Evolutionary conservation across 2,329 filamentous ascomycete genomes (phyloP).

Genomic region (Stachybotrys elegans): DNA sequence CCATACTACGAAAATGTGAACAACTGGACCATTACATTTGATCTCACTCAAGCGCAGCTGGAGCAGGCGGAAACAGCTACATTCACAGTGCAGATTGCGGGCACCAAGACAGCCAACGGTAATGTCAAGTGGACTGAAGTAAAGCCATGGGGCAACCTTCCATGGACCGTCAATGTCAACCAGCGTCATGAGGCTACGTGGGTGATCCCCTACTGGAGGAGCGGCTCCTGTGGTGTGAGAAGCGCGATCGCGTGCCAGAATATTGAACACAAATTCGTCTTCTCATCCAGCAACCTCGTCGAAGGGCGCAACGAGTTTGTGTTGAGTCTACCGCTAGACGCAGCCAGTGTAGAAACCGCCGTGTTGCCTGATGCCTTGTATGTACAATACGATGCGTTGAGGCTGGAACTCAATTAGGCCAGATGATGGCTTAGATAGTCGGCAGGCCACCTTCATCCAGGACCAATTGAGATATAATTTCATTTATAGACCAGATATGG

Average conservation of each 20-base stretch:
- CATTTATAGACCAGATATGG: no score
- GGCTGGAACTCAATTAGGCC: constrained; percentile 43
- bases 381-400: constrained; percentile 59
- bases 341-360: constrained; percentile 52
- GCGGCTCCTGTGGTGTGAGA: constrained; percentile 50
- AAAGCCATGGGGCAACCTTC: constrained; percentile 7
- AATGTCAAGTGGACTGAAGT: constrained; percentile 14
- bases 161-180: constrained; percentile 27
- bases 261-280: constrained; percentile 51
- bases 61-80: constrained; percentile 28
- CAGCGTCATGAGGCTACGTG: constrained; percentile 38
- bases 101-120: constrained; percentile 10
- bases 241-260: constrained; percentile 57
- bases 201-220: constrained; percentile 42
- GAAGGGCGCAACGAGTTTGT: constrained; percentile 48
- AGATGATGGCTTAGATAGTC: no score
- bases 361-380: constrained; percentile 49
- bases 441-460: no score
- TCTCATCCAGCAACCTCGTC: constrained; percentile 38
- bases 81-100: constrained; percentile 13
- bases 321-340: constrained; percentile 52
- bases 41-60: constrained; percentile 27
- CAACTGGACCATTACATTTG: constrained; percentile 54
- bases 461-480: no score
- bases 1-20: constrained; percentile 42